Conservation (phyloP, 306 rosid species). For the Vigna trinervia region DNA sequence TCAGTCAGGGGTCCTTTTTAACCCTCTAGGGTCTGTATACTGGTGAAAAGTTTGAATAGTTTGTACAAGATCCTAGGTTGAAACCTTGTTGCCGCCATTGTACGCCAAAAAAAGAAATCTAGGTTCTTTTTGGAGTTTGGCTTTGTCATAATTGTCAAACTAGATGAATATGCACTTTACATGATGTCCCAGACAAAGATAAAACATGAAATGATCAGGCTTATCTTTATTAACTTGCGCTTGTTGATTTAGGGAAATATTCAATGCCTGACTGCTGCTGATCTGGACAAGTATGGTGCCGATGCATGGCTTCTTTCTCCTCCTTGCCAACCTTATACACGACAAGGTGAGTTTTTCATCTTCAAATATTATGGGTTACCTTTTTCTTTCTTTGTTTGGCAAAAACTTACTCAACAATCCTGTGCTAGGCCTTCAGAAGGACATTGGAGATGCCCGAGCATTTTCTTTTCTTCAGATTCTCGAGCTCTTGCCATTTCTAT, state of each 20-base stretch:
- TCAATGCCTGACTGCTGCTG: slow-evolving; percentile 79
- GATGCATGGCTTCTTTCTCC: slow-evolving; percentile 97
- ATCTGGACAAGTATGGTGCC: slow-evolving; percentile 72
- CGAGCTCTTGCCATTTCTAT: slow-evolving; percentile 71
- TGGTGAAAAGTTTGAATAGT: background rate
- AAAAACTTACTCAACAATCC: slow-evolving; percentile 43
- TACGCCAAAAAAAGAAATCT: background rate
- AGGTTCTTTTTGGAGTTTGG: slow-evolving; percentile 24
- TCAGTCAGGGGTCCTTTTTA: background rate
- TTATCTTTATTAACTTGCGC: slow-evolving; percentile 8
- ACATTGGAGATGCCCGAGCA: slow-evolving; percentile 90
- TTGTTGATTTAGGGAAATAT: slow-evolving; percentile 76
- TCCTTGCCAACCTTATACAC: slow-evolving; percentile 98
- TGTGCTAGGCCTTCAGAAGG: slow-evolving; percentile 87
- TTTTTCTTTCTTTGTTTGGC: slow-evolving; percentile 22
- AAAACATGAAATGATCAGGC: slow-evolving; percentile 1
- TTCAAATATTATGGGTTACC: slow-evolving; percentile 24
- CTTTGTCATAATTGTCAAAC: slow-evolving; percentile 15
- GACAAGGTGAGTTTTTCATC: slow-evolving; percentile 71
- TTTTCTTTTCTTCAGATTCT: slow-evolving; percentile 94
- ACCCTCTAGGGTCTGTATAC: background rate
- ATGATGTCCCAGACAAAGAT: background rate
- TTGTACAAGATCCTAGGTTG: background rate
- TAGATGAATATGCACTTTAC: slow-evolving; percentile 9
- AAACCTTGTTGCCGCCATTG: background rate